Percentiles rank a stretch among this genome's conserved stretches.
Conservation (phyloP, 225 moss, liverwort and hornwort species). For the Neckera pumila region DNA sequence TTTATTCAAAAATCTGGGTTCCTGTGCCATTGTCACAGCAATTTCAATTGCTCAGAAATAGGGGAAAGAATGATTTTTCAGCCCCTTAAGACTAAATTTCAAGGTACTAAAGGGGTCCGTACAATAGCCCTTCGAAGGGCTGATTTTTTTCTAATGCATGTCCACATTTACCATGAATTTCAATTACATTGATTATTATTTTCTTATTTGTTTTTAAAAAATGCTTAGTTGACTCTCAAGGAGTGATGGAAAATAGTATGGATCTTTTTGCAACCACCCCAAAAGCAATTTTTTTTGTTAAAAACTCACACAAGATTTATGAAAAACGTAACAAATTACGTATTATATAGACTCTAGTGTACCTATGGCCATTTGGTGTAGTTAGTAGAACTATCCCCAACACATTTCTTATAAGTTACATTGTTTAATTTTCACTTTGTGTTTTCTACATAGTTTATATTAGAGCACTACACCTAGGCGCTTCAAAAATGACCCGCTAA, state of each 20-base stretch:
- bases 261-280: rapidly evolving
- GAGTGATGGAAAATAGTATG: background rate
- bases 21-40: too few relatives aligned
- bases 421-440: background rate
- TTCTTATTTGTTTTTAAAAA: background rate
- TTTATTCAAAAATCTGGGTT: too few relatives aligned
- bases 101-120: too few relatives aligned
- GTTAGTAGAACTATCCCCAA: background rate
- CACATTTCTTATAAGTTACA: background rate
- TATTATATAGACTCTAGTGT: too few relatives aligned
- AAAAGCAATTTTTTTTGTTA: background rate
- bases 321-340: background rate
- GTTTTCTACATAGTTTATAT: background rate
- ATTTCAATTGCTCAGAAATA: too few relatives aligned
- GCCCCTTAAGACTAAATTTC: too few relatives aligned
- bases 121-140: too few relatives aligned
- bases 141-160: too few relatives aligned
- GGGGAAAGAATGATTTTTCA: too few relatives aligned
- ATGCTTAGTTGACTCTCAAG: rapidly evolving
- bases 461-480: too few relatives aligned
- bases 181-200: background rate
- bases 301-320: background rate
- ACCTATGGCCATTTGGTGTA: background rate
- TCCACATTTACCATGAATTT: background rate
- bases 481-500: too few relatives aligned